phyloP scores from a whole-genome alignment of 1,284 basidiomycete genomes.

The Malassezia furfur region DNA sequence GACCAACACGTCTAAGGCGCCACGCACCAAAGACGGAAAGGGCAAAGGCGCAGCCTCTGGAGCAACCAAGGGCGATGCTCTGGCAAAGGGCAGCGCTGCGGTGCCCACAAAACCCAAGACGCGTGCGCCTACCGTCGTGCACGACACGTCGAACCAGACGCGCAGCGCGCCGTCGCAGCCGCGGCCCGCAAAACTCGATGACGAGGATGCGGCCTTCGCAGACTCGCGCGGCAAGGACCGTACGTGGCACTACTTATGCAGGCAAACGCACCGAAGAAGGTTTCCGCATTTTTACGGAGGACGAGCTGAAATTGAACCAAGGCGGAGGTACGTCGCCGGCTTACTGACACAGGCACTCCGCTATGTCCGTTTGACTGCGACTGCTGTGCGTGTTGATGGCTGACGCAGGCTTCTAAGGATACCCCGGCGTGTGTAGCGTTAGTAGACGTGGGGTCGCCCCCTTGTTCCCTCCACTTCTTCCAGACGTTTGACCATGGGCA shows the following conservation, averaged over 20 bases:
- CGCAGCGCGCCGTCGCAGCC: not conserved
- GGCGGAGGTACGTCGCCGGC: constrained; percentile 15
- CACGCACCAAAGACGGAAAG: too few species aligned
- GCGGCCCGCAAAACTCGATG: not conserved
- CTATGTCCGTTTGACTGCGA: constrained; percentile 18
- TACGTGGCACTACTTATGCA: constrained; percentile 9
- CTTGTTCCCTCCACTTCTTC: not conserved
- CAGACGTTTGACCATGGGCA: not conserved
- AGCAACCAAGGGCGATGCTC: not conserved
- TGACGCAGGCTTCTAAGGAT: constrained; percentile 6
- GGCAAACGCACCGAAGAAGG: constrained; percentile 18
- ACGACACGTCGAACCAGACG: not conserved
- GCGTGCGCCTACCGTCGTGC: constrained; percentile 10
- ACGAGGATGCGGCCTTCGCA: constrained; percentile 14
- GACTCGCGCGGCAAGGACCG: constrained; percentile 16
- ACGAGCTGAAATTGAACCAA: constrained; percentile 15
- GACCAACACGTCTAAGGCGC: too few species aligned
- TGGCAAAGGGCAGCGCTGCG: not conserved
- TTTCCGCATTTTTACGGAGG: constrained; percentile 14
- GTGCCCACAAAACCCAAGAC: not conserved
- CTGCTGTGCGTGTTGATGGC: constrained; percentile 12
- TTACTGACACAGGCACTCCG: constrained; percentile 11
- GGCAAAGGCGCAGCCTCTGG: too few species aligned
- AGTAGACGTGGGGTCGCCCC: too few species aligned
- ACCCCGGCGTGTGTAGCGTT: not conserved